Conservation (phyloP, 192 early-diverging fungal genomes). For the Thoreauomyces humboldtii region DNA sequence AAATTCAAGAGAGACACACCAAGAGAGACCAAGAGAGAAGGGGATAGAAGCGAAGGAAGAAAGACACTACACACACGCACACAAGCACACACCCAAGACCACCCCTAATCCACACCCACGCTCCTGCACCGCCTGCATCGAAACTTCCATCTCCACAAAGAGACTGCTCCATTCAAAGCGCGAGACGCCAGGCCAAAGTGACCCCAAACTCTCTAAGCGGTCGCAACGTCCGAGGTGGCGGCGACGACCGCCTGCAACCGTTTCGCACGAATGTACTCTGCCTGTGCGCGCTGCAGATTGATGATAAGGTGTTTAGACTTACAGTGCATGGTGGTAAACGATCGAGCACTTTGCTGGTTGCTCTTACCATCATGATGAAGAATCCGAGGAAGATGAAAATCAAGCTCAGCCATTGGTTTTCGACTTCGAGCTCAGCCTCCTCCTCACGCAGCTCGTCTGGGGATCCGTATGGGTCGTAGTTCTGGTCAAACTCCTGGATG, state of each 20-base stretch:
- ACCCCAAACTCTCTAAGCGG: too few species aligned
- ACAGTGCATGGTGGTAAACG: conserved; percentile 6
- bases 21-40: too few species aligned
- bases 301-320: not conserved
- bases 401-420: conserved; percentile 69
- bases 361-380: conserved; percentile 62
- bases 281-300: conserved; percentile 48
- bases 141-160: too few species aligned
- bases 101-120: too few species aligned
- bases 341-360: too few species aligned
- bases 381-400: conserved; percentile 72
- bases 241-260: conserved; percentile 69
- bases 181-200: too few species aligned
- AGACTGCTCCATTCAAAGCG: too few species aligned
- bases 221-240: conserved; percentile 53
- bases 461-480: conserved; percentile 24
- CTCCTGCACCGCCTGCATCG: too few species aligned
- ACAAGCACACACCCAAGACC: too few species aligned
- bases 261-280: conserved; percentile 72
- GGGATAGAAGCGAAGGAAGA: too few species aligned
- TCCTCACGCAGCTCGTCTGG: conserved; percentile 12
- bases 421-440: conserved; percentile 28
- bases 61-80: too few species aligned
- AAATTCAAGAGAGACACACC: too few species aligned
- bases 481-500: conserved; percentile 3